A percentile compares a stretch with the other conserved stretches of the same genome.
Evolutionary conservation across 257 asterid genomes (phyloP).

Genomic region (Capsicum rhomboideum): DNA sequence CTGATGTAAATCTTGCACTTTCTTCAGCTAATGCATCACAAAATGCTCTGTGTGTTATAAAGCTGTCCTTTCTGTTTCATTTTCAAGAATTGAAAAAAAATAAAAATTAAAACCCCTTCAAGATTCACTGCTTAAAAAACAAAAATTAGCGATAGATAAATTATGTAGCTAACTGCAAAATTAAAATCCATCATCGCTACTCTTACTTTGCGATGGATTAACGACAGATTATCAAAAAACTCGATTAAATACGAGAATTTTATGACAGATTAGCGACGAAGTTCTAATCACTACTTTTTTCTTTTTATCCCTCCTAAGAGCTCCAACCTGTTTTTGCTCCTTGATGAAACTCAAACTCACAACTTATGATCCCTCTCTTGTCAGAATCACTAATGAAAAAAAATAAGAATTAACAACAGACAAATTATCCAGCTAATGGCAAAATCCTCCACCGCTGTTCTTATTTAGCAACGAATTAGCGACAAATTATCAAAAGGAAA

Average conservation of each 20-base stretch:
- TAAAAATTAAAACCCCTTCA: not conserved
- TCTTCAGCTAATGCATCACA: conserved; percentile 89
- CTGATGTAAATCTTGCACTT: conserved; percentile 51
- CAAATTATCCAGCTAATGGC: no score
- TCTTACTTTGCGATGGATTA: not conserved
- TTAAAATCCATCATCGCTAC: not conserved
- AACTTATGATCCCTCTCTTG: no score
- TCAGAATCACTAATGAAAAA: no score
- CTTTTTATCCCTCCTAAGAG: no score
- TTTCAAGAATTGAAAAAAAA: not conserved
- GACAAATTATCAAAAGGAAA: no score
- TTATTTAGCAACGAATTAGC: no score
- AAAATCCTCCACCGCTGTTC: no score
- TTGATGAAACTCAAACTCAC: no score
- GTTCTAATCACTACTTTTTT: no score
- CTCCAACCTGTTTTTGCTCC: no score
- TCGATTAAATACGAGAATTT: not conserved
- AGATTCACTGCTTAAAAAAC: not conserved
- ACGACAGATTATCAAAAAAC: not conserved
- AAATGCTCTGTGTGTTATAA: conserved; percentile 86
- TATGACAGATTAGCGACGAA: not conserved
- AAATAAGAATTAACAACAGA: no score
- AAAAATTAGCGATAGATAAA: not conserved
- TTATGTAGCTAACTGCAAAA: not conserved
- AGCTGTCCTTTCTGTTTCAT: conserved; percentile 76